These are phyloP conservation scores for Termitomyces sp. DNA, from an alignment of 768 basidiomycete species.

Conservation along the genomic window DNA sequence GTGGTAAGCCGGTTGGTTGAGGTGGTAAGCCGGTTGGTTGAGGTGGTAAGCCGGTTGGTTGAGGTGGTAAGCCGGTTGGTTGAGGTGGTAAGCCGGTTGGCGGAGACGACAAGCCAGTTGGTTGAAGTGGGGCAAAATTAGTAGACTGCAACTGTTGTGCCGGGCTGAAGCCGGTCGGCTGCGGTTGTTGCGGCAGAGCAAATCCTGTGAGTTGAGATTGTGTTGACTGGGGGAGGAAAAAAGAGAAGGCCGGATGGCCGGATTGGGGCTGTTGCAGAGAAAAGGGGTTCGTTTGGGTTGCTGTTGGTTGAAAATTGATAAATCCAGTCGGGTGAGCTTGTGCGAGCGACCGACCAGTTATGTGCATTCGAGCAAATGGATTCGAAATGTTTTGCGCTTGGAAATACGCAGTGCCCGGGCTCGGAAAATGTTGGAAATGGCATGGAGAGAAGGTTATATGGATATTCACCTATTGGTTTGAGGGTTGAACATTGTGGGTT, in stretches of 20 bases:
- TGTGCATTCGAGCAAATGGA: conserved; percentile 69
- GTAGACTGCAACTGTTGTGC: conserved; percentile 29
- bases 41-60: conserved; percentile 20
- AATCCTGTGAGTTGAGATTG: conserved; percentile 32
- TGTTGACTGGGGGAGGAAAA: conserved; percentile 48
- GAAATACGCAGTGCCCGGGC: conserved; percentile 46
- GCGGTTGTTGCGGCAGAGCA: conserved; percentile 27
- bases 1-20: conserved; percentile 30
- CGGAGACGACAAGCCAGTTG: too few relatives aligned
- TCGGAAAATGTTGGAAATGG: conserved; percentile 17
- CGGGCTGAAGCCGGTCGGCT: conserved; percentile 20
- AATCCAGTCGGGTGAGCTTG: conserved; percentile 58
- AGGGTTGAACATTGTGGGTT: conserved; percentile 68
- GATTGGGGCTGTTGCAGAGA: conserved; percentile 34
- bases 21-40: conserved; percentile 23
- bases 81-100: conserved; percentile 16
- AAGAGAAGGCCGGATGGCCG: conserved; percentile 48
- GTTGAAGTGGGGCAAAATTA: conserved; percentile 21
- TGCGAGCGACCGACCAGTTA: conserved; percentile 46
- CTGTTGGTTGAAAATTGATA: conserved; percentile 43
- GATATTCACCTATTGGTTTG: conserved; percentile 48
- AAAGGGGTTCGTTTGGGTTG: conserved; percentile 47
- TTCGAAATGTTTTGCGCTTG: conserved; percentile 63
- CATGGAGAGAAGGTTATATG: neutral
- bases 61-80: conserved; percentile 20